Evolutionary conservation across 2,329 filamentous ascomycete genomes (phyloP).

Genomic region (Scortechinia acanthostroma): DNA sequence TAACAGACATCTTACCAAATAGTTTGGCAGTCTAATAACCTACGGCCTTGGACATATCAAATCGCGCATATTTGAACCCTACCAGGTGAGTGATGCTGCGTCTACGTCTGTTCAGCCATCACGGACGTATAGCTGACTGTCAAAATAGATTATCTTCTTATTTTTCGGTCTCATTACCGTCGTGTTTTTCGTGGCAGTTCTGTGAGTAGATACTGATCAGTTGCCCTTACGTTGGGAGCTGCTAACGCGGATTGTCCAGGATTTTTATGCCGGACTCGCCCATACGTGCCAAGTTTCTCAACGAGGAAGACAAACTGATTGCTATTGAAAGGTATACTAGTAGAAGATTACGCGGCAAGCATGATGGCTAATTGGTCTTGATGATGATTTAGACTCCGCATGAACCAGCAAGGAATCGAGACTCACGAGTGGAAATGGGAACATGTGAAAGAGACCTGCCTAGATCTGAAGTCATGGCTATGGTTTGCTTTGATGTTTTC

Average conservation of each 20-base stretch:
- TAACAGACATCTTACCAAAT: background rate
- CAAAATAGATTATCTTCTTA: slow-evolving; percentile 35
- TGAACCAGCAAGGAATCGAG: slow-evolving; percentile 36
- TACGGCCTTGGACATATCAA: slow-evolving; percentile 40
- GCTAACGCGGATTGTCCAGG: too few relatives aligned
- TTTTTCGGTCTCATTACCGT: slow-evolving; percentile 42
- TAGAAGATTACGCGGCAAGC: too few relatives aligned
- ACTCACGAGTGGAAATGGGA: slow-evolving; percentile 29
- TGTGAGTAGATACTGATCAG: background rate
- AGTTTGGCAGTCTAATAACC: slow-evolving; percentile 41
- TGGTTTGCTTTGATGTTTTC: slow-evolving; percentile 36
- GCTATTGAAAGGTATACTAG: slow-evolving; percentile 42
- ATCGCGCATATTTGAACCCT: slow-evolving; percentile 31
- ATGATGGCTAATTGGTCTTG: background rate
- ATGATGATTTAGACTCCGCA: slow-evolving; percentile 19
- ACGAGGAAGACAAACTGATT: slow-evolving; percentile 43
- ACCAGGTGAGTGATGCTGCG: slow-evolving; percentile 32
- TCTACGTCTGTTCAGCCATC: background rate
- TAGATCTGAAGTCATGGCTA: slow-evolving; percentile 31
- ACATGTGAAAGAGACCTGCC: slow-evolving; percentile 25
- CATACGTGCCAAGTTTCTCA: slow-evolving; percentile 47
- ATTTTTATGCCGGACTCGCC: slow-evolving; percentile 59
- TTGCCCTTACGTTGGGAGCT: slow-evolving; percentile 10
- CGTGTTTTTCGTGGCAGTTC: slow-evolving; percentile 26
- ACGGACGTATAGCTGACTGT: background rate